phyloP scores from a whole-genome alignment of 305 asterid genomes.

The Fraxinus velutina region DNA sequence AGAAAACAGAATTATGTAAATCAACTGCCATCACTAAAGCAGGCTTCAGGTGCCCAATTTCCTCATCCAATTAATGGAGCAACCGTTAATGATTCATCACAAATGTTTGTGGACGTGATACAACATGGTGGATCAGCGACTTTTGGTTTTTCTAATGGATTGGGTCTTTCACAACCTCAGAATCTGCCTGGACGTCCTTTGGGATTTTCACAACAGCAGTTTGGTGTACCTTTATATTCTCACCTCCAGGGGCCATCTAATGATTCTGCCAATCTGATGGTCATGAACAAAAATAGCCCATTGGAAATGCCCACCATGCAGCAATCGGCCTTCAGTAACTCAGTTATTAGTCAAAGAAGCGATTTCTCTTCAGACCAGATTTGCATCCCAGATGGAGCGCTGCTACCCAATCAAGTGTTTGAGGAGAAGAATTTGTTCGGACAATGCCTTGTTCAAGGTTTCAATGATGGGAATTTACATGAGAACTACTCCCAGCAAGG shows the following conservation, averaged over 20 bases:
- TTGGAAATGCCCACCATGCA: slow-evolving; percentile 33
- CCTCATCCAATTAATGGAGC: slow-evolving; percentile 34
- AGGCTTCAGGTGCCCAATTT: slow-evolving; percentile 35
- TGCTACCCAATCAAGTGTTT: slow-evolving; percentile 30
- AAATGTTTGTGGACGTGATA: slow-evolving; percentile 41
- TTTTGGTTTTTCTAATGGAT: slow-evolving; percentile 55
- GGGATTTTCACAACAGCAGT: slow-evolving; percentile 45
- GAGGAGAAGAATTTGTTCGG: slow-evolving; percentile 44
- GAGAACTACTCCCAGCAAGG: slow-evolving; percentile 39
- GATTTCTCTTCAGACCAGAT: slow-evolving; percentile 29
- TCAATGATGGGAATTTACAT: slow-evolving; percentile 29
- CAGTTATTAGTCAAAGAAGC: slow-evolving; percentile 31
- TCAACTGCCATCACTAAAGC: slow-evolving; percentile 35
- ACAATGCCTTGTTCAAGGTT: slow-evolving; percentile 35
- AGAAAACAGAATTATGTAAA: slow-evolving; percentile 42
- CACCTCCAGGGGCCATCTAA: slow-evolving; percentile 42
- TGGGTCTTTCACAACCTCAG: slow-evolving; percentile 46
- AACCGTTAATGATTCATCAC: slow-evolving; percentile 42
- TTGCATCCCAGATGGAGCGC: slow-evolving; percentile 27
- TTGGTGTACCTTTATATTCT: slow-evolving; percentile 34
- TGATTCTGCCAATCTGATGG: slow-evolving; percentile 28
- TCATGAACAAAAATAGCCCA: slow-evolving; percentile 30
- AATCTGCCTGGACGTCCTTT: slow-evolving; percentile 34
- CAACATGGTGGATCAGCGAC: slow-evolving; percentile 39
- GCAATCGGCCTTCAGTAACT: slow-evolving; percentile 33